Percentiles rank a stretch among this genome's conserved stretches.
Conservation (phyloP, 2,329 filamentous ascomycete genomes). For the Fusarium goolgardi region DNA sequence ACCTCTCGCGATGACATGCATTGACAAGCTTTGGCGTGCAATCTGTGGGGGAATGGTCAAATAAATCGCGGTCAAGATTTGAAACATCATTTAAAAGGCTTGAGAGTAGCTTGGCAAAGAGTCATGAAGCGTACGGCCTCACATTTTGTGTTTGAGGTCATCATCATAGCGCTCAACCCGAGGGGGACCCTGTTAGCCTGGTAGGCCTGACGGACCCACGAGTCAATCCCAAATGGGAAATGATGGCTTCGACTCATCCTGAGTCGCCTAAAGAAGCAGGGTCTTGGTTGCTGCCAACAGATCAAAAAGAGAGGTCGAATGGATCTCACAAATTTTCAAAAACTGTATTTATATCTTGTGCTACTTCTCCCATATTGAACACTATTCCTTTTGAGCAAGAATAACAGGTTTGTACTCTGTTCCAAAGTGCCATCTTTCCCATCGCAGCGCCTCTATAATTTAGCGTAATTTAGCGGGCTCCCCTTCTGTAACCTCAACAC, state of each 20-base stretch:
- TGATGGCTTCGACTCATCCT: constrained; percentile 22
- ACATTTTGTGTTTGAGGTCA: not conserved
- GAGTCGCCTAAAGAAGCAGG: not conserved
- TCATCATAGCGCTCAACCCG: not conserved
- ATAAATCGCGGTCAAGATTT: too few species aligned
- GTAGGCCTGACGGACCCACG: not conserved
- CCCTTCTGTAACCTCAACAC: not conserved
- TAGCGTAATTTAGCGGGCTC: not conserved
- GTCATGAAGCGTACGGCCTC: not conserved
- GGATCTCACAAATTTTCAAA: not conserved
- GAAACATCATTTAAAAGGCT: too few species aligned
- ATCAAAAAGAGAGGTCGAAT: not conserved
- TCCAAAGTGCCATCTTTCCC: not conserved
- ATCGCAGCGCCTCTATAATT: not conserved
- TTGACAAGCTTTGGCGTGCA: not conserved
- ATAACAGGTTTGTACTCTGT: not conserved
- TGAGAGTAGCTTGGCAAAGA: too few species aligned
- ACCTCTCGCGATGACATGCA: not conserved
- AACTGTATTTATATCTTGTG: not conserved
- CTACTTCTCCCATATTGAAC: not conserved
- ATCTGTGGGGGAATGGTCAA: not conserved
- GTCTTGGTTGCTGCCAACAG: not conserved
- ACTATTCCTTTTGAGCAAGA: too few species aligned
- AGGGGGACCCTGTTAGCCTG: not conserved
- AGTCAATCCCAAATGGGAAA: not conserved